phyloP scores from a whole-genome alignment of 768 basidiomycete species.

The Tylopilus plumbeoviolaceoides region DNA sequence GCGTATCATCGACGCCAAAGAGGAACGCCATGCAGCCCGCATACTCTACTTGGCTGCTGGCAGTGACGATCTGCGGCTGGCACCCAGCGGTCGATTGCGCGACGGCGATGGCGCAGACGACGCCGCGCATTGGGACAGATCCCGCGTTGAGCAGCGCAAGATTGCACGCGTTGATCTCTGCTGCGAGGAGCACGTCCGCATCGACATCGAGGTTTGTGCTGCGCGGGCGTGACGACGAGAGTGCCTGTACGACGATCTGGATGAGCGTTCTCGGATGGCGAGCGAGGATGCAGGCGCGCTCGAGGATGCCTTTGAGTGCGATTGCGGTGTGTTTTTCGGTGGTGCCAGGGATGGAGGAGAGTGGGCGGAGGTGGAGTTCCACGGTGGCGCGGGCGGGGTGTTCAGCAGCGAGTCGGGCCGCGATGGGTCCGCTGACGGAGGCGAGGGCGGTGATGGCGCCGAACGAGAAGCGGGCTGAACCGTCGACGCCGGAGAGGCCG shows the following conservation, averaged over 20 bases:
- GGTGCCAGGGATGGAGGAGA: slow-evolving; percentile 65
- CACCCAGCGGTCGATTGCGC: slow-evolving; percentile 30
- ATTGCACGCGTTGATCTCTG: slow-evolving; percentile 67
- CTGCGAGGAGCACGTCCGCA: slow-evolving; percentile 47
- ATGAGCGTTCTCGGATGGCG: slow-evolving; percentile 70
- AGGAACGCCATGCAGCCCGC: slow-evolving; percentile 72
- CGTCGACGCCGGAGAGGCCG: slow-evolving; percentile 66
- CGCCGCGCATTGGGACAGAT: slow-evolving; percentile 70
- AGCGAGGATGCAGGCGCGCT: slow-evolving; percentile 60
- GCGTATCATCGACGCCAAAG: slow-evolving; percentile 25
- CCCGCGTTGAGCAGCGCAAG: slow-evolving; percentile 66
- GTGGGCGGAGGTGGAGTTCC: slow-evolving; percentile 69
- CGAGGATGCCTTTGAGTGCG: slow-evolving; percentile 51
- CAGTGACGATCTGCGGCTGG: slow-evolving; percentile 40
- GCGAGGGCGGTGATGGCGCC: slow-evolving; percentile 45
- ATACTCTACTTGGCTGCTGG: slow-evolving; percentile 38
- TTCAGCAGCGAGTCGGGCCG: slow-evolving; percentile 66
- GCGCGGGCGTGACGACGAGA: not conserved
- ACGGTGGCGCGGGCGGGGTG: slow-evolving; percentile 69
- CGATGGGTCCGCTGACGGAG: slow-evolving; percentile 78
- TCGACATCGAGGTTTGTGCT: not conserved
- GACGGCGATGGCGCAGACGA: slow-evolving; percentile 66
- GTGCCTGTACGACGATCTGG: slow-evolving; percentile 70
- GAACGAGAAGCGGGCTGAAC: slow-evolving; percentile 62
- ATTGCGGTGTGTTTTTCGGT: slow-evolving; percentile 58